A percentile compares a stretch with the other conserved stretches of the same genome.
These are phyloP conservation scores for Artemisia tridentata DNA, from an alignment of 129 eudicot genomes.

Conservation along the genomic window DNA sequence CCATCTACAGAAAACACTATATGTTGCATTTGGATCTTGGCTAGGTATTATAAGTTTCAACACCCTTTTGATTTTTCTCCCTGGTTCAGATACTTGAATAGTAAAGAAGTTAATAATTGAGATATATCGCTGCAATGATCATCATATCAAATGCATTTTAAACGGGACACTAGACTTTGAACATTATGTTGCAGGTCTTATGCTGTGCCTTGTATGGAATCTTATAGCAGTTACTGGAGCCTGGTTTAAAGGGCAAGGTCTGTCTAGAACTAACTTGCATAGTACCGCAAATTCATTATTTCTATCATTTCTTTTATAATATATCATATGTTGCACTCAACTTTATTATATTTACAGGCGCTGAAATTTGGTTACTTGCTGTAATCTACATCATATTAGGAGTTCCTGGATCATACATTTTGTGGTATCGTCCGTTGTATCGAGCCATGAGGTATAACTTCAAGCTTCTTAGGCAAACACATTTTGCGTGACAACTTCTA, in stretches of 20 bases:
- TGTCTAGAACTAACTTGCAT: constrained; percentile 7
- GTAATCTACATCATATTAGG: constrained; percentile 76
- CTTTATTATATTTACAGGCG: constrained; percentile 42
- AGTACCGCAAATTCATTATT: background rate
- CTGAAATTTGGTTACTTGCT: constrained; percentile 76
- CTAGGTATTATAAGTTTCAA: constrained; percentile 47
- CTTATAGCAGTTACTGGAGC: constrained; percentile 70
- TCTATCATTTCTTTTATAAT: background rate
- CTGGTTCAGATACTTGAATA: no score
- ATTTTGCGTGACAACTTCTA: background rate
- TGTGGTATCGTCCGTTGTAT: constrained; percentile 94
- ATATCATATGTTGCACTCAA: background rate
- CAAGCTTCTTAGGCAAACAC: constrained; percentile 6
- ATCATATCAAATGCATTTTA: no score
- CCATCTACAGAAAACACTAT: constrained; percentile 86
- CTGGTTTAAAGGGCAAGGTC: constrained; percentile 86
- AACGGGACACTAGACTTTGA: background rate
- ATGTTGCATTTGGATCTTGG: constrained; percentile 84
- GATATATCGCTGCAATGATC: no score
- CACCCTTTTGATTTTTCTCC: background rate
- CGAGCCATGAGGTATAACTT: constrained; percentile 85
- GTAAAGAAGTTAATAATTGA: no score
- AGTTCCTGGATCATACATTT: constrained; percentile 82
- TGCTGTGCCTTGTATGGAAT: constrained; percentile 71
- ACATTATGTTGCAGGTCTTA: constrained; percentile 53